These are phyloP conservation scores for Argentina anserina DNA, from an alignment of 306 rosid genomes.

Conservation along the genomic window DNA sequence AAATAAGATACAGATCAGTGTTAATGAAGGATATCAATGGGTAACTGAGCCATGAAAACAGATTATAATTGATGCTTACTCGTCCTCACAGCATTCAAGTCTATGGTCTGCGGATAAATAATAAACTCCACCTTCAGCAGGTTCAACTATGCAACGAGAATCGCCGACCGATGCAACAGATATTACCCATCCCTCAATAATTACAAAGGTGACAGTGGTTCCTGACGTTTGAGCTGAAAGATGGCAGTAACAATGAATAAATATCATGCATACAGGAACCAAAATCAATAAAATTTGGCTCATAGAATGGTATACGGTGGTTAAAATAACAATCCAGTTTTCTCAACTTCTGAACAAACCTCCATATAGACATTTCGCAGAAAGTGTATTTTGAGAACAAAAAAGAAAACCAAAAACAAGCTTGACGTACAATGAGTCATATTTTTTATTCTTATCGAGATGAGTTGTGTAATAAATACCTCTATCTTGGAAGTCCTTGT, in stretches of 20 bases:
- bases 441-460: not conserved
- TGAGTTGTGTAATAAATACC: slow-evolving; percentile 34
- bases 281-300: not conserved
- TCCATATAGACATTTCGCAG: not conserved
- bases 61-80: slow-evolving; percentile 52
- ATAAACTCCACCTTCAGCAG: slow-evolving; percentile 82
- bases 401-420: not conserved
- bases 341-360: not conserved
- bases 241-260: slow-evolving; percentile 17
- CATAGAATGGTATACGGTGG: not conserved
- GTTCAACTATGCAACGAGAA: slow-evolving; percentile 88
- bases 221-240: slow-evolving; percentile 82
- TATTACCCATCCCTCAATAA: slow-evolving; percentile 94
- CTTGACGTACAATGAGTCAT: not conserved
- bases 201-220: slow-evolving; percentile 93
- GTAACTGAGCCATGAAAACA: slow-evolving; percentile 18
- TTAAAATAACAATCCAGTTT: not conserved
- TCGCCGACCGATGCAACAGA: slow-evolving; percentile 99
- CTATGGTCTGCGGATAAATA: slow-evolving; percentile 98
- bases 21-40: slow-evolving; percentile 8
- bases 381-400: not conserved
- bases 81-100: slow-evolving; percentile 90
- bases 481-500: slow-evolving; percentile 78
- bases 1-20: slow-evolving; percentile 10
- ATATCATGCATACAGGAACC: slow-evolving; percentile 14